phyloP scores from a whole-genome alignment of 2,329 filamentous ascomycete genomes.

The Tolypocladium amazonense region DNA sequence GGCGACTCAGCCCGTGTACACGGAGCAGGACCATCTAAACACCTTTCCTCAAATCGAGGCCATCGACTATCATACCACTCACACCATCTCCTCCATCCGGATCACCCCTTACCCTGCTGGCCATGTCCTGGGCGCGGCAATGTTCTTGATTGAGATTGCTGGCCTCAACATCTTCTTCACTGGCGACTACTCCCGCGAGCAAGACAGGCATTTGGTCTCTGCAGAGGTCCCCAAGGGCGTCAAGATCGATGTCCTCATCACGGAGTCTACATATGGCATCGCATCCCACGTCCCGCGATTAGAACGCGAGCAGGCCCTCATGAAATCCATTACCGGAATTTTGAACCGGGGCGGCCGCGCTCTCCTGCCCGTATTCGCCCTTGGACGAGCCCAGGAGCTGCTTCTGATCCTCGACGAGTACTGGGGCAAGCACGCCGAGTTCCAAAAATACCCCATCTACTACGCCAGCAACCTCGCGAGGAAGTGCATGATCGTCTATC shows the following conservation, averaged over 20 bases:
- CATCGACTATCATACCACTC: slow-evolving; percentile 96
- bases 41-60: slow-evolving; percentile 93
- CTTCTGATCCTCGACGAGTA: slow-evolving; percentile 94
- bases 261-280: slow-evolving; percentile 94
- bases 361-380: slow-evolving; percentile 88
- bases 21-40: slow-evolving; percentile 86
- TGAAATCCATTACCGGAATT: slow-evolving; percentile 89
- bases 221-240: slow-evolving; percentile 81
- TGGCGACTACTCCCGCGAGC: slow-evolving; percentile 91
- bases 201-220: slow-evolving; percentile 90
- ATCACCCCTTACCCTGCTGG: slow-evolving; percentile 96
- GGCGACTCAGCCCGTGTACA: slow-evolving; percentile 72
- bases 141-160: slow-evolving; percentile 97
- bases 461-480: slow-evolving; percentile 91
- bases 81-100: slow-evolving; percentile 90
- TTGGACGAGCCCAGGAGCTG: slow-evolving; percentile 88
- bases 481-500: slow-evolving; percentile 98
- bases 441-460: slow-evolving; percentile 88
- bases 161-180: slow-evolving; percentile 96
- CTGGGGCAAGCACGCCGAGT: slow-evolving; percentile 82
- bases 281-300: slow-evolving; percentile 84
- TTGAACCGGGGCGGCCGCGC: slow-evolving; percentile 87
- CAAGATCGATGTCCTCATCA: slow-evolving; percentile 93
- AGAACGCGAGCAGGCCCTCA: slow-evolving; percentile 84
- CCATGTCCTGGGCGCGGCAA: slow-evolving; percentile 94